These are phyloP conservation scores for Epichloe festucae DNA, from an alignment of 2,329 filamentous ascomycete genomes.

Conservation along the genomic window DNA sequence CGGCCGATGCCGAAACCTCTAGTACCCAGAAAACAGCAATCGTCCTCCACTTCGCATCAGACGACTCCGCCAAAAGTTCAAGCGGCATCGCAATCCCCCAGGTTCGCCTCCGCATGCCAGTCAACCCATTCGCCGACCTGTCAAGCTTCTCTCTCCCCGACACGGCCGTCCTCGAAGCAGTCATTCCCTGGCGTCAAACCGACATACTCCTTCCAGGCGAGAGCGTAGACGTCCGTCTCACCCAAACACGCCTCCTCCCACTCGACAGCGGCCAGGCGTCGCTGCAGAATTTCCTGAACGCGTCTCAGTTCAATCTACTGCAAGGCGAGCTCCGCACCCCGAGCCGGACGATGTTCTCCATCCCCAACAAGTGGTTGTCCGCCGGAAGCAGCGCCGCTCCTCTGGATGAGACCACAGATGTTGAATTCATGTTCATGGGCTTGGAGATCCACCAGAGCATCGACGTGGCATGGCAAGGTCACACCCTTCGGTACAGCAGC, in stretches of 20 bases:
- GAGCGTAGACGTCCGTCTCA: constrained; percentile 35
- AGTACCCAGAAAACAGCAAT: constrained; percentile 20
- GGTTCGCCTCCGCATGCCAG: constrained; percentile 19
- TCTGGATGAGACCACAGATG: constrained; percentile 5
- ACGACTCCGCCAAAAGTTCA: constrained; percentile 5
- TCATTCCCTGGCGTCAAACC: constrained; percentile 17
- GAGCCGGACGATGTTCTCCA: constrained; percentile 15
- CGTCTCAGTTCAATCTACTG: constrained; percentile 33
- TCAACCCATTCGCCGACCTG: constrained; percentile 16
- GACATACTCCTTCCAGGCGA: constrained; percentile 34
- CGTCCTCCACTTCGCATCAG: constrained; percentile 33
- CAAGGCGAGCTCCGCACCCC: constrained; percentile 29
- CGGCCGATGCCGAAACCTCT: constrained; percentile 17
- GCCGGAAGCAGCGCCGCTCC: neutral
- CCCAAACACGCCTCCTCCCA: constrained; percentile 22
- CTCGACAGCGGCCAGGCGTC: constrained; percentile 25
- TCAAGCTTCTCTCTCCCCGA: constrained; percentile 15
- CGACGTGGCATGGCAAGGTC: constrained; percentile 27
- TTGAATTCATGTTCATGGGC: constrained; percentile 32
- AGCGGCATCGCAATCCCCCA: constrained; percentile 4
- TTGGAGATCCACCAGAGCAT: constrained; percentile 38
- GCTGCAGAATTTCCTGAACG: constrained; percentile 29
- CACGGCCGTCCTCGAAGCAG: constrained; percentile 19
- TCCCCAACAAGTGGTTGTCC: constrained; percentile 15
- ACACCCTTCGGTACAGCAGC: constrained; percentile 36